These are phyloP conservation scores for Jimgerdemannia flammicorona DNA, from an alignment of 192 early-diverging fungal species.

Conservation along the genomic window DNA sequence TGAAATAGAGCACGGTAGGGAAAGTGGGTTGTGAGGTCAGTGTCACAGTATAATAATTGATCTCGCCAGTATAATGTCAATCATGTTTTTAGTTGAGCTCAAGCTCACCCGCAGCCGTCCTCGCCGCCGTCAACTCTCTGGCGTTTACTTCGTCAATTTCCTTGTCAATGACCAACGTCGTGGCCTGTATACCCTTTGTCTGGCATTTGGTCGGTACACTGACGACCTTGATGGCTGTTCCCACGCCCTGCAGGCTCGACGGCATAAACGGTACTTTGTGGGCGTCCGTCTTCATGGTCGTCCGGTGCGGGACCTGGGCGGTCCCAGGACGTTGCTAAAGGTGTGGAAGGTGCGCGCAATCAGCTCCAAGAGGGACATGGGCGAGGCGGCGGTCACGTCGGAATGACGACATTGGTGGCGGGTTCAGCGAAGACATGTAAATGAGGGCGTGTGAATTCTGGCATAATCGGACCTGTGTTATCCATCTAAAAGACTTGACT, in stretches of 20 bases:
- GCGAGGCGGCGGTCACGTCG: slow-evolving; percentile 10
- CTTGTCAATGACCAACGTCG: slow-evolving; percentile 40
- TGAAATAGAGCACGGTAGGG: too few species aligned
- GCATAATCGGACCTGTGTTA: too few species aligned
- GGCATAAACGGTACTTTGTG: slow-evolving; percentile 48
- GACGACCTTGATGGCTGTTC: slow-evolving; percentile 44
- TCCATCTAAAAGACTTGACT: too few species aligned
- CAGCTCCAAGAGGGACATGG: slow-evolving; percentile 6
- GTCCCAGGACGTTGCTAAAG: slow-evolving; percentile 18
- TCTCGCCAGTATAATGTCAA: too few species aligned
- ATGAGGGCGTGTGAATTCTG: too few species aligned
- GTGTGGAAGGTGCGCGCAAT: slow-evolving; percentile 22
- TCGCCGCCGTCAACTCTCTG: slow-evolving; percentile 36
- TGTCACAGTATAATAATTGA: too few species aligned
- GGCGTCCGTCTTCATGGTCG: slow-evolving; percentile 24
- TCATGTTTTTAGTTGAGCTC: too few species aligned
- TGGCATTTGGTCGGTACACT: slow-evolving; percentile 38
- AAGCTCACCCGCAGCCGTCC: slow-evolving; percentile 46
- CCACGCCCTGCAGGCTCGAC: slow-evolving; percentile 34
- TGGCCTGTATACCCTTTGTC: slow-evolving; percentile 37
- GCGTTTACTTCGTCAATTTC: slow-evolving; percentile 41
- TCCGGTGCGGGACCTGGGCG: slow-evolving; percentile 42
- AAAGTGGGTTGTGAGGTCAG: neutral
- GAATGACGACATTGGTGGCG: neutral
- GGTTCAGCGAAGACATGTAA: too few species aligned